Percentiles rank a stretch among this genome's conserved stretches.
These are phyloP conservation scores for Bremia lactucae DNA, from an alignment of 352 stramenopile species.

Conservation along the genomic window DNA sequence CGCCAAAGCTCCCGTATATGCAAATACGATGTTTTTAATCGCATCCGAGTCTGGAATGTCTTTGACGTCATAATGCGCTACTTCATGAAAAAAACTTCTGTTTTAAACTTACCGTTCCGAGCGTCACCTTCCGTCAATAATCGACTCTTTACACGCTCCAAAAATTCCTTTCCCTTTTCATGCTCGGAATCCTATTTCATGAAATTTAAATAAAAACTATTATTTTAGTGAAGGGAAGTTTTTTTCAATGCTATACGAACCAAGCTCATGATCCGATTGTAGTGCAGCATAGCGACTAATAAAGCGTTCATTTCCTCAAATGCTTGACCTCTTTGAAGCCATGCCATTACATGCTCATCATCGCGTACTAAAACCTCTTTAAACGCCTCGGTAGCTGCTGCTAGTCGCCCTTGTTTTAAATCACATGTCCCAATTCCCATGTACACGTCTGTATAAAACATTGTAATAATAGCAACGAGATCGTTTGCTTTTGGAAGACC, in stretches of 20 bases:
- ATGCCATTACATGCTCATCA: conserved; percentile 31
- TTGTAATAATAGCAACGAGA: conserved; percentile 37
- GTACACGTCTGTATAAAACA: conserved; percentile 64
- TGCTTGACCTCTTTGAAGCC: conserved; percentile 35
- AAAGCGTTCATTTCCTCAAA: conserved; percentile 51
- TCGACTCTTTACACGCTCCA: conserved; percentile 24
- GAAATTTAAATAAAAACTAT: background rate
- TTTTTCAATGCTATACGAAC: conserved; percentile 19
- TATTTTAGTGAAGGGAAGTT: background rate
- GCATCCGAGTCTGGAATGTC: conserved; percentile 4
- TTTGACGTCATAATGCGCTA: background rate
- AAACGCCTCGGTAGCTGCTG: conserved; percentile 42
- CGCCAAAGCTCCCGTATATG: conserved; percentile 5
- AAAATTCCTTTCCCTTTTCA: conserved; percentile 15
- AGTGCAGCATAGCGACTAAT: conserved; percentile 63
- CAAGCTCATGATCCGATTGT: conserved; percentile 34
- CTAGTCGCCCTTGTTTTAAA: conserved; percentile 16
- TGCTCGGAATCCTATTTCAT: conserved; percentile 18
- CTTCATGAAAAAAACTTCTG: too few species aligned
- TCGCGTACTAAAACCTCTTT: conserved; percentile 60
- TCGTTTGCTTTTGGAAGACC: conserved; percentile 36
- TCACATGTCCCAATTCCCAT: conserved; percentile 40
- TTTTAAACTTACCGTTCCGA: conserved; percentile 9
- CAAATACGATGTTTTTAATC: conserved; percentile 6
- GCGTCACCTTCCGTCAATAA: conserved; percentile 19